Evolutionary conservation across 148 eudicot genomes (phyloP), one percentile per base, ranked within the genome.

Genomic region (Rhododendron kiyosumense): DNA sequence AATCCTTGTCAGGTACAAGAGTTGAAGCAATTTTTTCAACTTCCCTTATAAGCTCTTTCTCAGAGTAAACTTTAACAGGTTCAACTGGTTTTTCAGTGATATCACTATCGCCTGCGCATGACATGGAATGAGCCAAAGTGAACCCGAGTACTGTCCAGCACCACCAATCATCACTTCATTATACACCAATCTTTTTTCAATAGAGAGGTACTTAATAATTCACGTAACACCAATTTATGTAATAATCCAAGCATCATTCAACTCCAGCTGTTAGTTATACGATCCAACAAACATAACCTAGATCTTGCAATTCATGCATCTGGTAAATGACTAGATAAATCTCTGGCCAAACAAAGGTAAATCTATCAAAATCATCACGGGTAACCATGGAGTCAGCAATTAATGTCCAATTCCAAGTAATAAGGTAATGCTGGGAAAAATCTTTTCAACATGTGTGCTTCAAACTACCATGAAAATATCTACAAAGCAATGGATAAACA

Each of bases 1-100:
- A 97, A 91, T 97, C 99, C 87, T 97, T 97, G 32, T 97, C 99
- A 30, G 99, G 99, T 78, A 91, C 96, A 78, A 97, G 95, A 87
- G 91, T 95, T 5, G 89, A 89, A 89, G 94, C 94, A 85, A 97
- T 93, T 89, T 97, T 95, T 88, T 97, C 99, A 87, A 93, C 89
- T 88, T 97, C 99, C 90, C 98, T 94, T 59, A 93, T 89, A 36
- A 97, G 92, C 93, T 97, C 99, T 85, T 95, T 97, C 84, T 97
- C 98, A 2, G 98, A 93, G 90, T 95, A 97, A 24, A 97, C 95
- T 87, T 93, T 93, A 7, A 97, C 87, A 32, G 99, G 98, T 57
- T 97, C 98, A 61, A 92, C 93, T 79, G 95, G 94, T 81, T 95
- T 97, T 76, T 97, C 99, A 20, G 98, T 91, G 81, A 87, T 88